phyloP scores from a whole-genome alignment of 2,329 filamentous ascomycete species.

The Colletotrichum lentis region DNA sequence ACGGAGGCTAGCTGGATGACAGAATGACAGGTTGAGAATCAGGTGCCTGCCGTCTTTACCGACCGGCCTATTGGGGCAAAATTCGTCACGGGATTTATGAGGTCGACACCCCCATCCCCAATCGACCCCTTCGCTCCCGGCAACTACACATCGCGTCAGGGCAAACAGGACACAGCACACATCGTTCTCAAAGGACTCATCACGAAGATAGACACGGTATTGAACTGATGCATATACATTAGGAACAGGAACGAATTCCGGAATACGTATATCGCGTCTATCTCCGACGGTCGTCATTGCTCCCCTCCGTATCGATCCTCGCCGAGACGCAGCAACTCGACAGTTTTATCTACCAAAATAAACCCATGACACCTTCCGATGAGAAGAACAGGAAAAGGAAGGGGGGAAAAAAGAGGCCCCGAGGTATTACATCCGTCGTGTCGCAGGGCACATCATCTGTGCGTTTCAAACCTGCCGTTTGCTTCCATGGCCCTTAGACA shows the following conservation, averaged over 20 bases:
- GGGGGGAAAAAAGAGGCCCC: background rate
- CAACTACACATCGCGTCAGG: background rate
- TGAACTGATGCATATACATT: constrained; percentile 1
- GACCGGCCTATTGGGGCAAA: background rate
- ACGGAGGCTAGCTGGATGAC: background rate
- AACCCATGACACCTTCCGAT: constrained; percentile 29
- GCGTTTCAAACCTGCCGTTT: constrained; percentile 11
- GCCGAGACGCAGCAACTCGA: constrained; percentile 20
- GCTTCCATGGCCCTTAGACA: constrained; percentile 20
- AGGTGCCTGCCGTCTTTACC: constrained; percentile 22
- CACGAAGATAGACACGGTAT: background rate
- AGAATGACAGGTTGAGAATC: background rate
- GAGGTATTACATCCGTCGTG: constrained; percentile 24
- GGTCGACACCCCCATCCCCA: background rate
- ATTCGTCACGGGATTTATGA: background rate
- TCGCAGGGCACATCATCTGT: background rate
- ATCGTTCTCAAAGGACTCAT: background rate
- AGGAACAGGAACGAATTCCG: constrained; percentile 9
- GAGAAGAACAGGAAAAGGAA: background rate
- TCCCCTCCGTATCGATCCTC: constrained; percentile 15
- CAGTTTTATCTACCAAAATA: constrained; percentile 35
- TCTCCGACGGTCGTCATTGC: constrained; percentile 24
- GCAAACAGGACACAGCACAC: background rate
- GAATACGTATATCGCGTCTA: constrained; percentile 25
- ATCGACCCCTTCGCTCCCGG: background rate